phyloP scores from a whole-genome alignment of 352 stramenopile genomes.

The Blastocystis hominis region DNA sequence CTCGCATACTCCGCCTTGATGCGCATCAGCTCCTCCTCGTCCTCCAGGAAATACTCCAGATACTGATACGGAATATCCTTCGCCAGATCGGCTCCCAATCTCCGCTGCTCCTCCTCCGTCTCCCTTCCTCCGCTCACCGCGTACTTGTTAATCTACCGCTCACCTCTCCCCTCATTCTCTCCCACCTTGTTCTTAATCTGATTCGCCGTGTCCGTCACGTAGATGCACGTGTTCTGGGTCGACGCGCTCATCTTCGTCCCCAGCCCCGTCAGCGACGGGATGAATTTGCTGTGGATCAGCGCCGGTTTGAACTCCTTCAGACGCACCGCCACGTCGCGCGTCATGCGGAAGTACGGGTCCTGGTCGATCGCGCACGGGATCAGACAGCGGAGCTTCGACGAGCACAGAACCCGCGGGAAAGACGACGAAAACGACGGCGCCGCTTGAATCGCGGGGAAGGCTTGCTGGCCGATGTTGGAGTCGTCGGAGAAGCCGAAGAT shows the following conservation, averaged over 20 bases:
- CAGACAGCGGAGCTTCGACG: constrained; percentile 82
- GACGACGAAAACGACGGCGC: constrained; percentile 90
- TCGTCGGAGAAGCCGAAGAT: constrained; percentile 97
- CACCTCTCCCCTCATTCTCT: constrained; percentile 64
- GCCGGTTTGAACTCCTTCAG: constrained; percentile 87
- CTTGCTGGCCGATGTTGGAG: constrained; percentile 91
- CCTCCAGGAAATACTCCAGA: constrained; percentile 96
- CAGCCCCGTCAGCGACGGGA: constrained; percentile 88
- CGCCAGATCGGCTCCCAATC: constrained; percentile 93
- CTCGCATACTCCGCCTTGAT: constrained; percentile 87
- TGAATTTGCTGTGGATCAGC: constrained; percentile 99
- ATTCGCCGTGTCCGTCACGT: constrained; percentile 91
- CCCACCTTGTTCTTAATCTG: constrained; percentile 78
- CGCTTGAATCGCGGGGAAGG: constrained; percentile 94
- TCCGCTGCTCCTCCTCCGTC: constrained; percentile 91
- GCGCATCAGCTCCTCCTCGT: constrained; percentile 85
- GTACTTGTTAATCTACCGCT: constrained; percentile 71
- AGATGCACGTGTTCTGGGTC: constrained; percentile 89
- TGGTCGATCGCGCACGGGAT: constrained; percentile 99
- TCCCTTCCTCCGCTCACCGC: constrained; percentile 84
- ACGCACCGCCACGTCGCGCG: constrained; percentile 91
- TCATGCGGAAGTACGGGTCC: constrained; percentile 92
- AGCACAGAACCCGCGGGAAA: constrained; percentile 81
- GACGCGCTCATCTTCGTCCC: constrained; percentile 96
- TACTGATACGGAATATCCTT: constrained; percentile 97